Evolutionary conservation across 306 rosid genomes (phyloP).

Genomic region (Quillaja saponaria): DNA sequence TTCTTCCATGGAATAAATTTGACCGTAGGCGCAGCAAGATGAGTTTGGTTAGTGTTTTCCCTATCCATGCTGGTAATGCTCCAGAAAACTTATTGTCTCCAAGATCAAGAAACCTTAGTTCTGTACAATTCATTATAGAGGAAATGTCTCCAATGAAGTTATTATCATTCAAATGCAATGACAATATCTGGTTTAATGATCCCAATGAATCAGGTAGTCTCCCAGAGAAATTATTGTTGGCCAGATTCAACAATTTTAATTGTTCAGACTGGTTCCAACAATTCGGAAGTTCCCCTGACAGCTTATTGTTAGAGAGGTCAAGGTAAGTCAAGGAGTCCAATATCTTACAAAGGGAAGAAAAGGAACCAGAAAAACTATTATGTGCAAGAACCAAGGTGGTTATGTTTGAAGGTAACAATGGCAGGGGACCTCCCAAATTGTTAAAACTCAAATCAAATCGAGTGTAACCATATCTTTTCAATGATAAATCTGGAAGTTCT

Average conservation of each 20-base stretch:
- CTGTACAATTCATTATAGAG: background rate
- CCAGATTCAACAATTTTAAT: slow-evolving; percentile 2
- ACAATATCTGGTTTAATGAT: too few species aligned
- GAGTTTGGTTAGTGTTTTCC: background rate
- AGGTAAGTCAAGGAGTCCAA: background rate
- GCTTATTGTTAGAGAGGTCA: background rate
- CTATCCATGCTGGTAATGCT: slow-evolving; percentile 16
- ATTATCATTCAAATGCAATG: too few species aligned
- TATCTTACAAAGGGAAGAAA: background rate
- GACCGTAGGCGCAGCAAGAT: background rate
- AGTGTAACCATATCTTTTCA: too few species aligned
- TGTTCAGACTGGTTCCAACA: background rate
- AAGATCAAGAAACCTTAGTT: background rate
- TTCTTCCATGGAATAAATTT: background rate
- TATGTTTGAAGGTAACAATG: slow-evolving; percentile 11
- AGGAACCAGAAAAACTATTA: slow-evolving; percentile 3
- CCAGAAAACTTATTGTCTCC: slow-evolving; percentile 8
- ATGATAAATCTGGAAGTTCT: background rate
- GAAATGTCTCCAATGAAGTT: too few species aligned
- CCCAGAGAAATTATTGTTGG: background rate
- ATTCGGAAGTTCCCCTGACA: background rate
- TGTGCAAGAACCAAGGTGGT: background rate
- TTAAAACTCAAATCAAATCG: slow-evolving; percentile 4
- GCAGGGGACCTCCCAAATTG: background rate
- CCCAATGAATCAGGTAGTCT: background rate